Evolutionary conservation across 2,329 filamentous ascomycete genomes (phyloP).

Genomic region (Fusarium coffeatum): DNA sequence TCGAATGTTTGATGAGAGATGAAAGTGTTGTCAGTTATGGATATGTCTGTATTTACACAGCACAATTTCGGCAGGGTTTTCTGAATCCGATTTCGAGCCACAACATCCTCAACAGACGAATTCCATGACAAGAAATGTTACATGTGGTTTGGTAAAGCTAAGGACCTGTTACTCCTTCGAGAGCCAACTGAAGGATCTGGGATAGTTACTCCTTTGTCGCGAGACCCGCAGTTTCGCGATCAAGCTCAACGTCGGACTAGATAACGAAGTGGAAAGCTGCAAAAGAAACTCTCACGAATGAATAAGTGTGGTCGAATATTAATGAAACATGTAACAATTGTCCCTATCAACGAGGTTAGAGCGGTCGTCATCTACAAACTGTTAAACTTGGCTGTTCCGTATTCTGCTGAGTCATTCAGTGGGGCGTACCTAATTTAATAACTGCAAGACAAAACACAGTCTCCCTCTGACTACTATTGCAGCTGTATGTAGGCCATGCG

Average conservation of each 20-base stretch:
- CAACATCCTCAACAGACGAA: conserved; percentile 16
- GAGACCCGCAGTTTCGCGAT: conserved; percentile 7
- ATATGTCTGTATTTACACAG: conserved; percentile 3
- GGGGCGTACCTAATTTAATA: not conserved
- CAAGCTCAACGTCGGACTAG: not conserved
- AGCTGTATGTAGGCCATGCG: not conserved
- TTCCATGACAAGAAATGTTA: not conserved
- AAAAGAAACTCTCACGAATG: not conserved
- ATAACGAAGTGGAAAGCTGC: not conserved
- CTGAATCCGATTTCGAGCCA: not conserved
- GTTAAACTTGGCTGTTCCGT: not conserved
- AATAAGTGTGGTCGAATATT: not conserved
- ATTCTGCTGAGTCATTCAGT: conserved; percentile 28
- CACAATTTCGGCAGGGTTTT: conserved; percentile 13
- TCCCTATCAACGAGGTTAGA: not conserved
- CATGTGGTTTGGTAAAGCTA: conserved; percentile 4
- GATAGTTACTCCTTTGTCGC: conserved; percentile 16
- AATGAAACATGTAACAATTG: not conserved
- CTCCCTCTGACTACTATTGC: not conserved
- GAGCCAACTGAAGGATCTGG: not conserved
- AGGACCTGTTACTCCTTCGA: not conserved
- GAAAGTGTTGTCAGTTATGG: conserved; percentile 2
- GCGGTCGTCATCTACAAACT: conserved; percentile 14
- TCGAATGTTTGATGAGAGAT: conserved; percentile 5
- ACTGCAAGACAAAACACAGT: not conserved